Evolutionary conservation across 139 green algal species (phyloP).

Genomic region (Closterium sp.): DNA sequence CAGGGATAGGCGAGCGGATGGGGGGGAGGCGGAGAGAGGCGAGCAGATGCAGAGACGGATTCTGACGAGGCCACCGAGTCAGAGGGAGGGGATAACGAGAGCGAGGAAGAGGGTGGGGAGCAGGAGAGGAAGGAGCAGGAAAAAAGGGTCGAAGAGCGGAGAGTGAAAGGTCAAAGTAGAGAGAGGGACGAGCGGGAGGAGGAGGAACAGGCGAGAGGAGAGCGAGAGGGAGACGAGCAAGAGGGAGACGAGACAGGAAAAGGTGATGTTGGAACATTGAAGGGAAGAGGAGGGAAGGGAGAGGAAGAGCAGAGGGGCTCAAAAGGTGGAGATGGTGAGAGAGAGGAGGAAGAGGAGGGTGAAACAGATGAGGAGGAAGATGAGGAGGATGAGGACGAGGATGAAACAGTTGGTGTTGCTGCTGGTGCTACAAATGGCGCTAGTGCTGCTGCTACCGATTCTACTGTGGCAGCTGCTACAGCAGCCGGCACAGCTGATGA

Average conservation of each 20-base stretch:
- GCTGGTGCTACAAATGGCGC: not conserved
- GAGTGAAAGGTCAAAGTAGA: not conserved
- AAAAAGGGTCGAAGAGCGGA: no score
- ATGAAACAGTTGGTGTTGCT: not conserved
- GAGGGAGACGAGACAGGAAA: not conserved
- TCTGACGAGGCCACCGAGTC: not conserved
- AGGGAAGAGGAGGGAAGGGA: not conserved
- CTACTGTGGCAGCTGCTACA: not conserved
- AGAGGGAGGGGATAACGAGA: not conserved
- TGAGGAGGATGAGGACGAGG: not conserved
- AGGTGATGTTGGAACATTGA: not conserved
- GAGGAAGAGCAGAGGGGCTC: no score
- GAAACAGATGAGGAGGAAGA: not conserved
- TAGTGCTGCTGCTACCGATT: not conserved
- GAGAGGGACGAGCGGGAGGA: not conserved
- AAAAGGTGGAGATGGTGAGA: not conserved
- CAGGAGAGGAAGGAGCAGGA: not conserved
- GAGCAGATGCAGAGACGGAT: constrained; percentile 2
- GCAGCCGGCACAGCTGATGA: not conserved
- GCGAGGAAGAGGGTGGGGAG: not conserved
- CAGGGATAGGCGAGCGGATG: not conserved
- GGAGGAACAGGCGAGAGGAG: not conserved
- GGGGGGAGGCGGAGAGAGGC: not conserved
- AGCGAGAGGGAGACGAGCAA: not conserved
- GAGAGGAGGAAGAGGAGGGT: not conserved